A percentile compares a stretch with the other conserved stretches of the same genome.
These are phyloP conservation scores for Rhodosporidiobolus odoratus DNA, from an alignment of 768 basidiomycete species.

Conservation along the genomic window DNA sequence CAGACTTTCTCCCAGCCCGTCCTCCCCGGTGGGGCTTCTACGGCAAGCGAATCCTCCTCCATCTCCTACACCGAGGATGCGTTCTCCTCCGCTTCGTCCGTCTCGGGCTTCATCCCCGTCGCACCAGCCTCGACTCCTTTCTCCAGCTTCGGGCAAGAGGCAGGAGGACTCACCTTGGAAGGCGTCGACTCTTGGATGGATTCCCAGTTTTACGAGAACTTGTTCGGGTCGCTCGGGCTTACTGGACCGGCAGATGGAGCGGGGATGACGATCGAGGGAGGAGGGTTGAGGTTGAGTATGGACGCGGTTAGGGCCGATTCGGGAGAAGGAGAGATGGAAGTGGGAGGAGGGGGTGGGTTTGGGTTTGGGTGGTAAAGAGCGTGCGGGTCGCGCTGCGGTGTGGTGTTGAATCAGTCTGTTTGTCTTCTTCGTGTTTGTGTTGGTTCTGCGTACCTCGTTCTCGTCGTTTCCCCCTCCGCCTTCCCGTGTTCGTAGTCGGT, in stretches of 20 bases:
- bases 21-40: not conserved
- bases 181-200: constrained; percentile 20
- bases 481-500: too few species aligned
- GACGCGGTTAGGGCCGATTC: not conserved
- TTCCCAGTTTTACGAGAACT: constrained; percentile 14
- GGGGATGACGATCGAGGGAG: not conserved
- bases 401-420: not conserved
- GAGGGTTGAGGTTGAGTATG: constrained; percentile 8
- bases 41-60: not conserved
- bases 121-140: not conserved
- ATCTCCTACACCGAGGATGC: not conserved
- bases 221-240: constrained; percentile 27
- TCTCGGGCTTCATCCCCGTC: constrained; percentile 4
- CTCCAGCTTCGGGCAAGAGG: not conserved
- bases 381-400: not conserved
- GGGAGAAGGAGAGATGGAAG: not conserved
- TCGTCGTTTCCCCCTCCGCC: too few species aligned
- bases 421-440: not conserved
- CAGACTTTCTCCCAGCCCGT: too few species aligned
- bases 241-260: not conserved
- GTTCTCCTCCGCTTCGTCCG: not conserved
- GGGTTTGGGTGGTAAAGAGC: not conserved
- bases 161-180: not conserved
- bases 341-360: not conserved
- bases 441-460: not conserved